Percentiles rank a stretch among this genome's conserved stretches.
These are phyloP conservation scores for Allantophomopsis cytisporea DNA, from an alignment of 2,329 filamentous ascomycete species.

Conservation along the genomic window DNA sequence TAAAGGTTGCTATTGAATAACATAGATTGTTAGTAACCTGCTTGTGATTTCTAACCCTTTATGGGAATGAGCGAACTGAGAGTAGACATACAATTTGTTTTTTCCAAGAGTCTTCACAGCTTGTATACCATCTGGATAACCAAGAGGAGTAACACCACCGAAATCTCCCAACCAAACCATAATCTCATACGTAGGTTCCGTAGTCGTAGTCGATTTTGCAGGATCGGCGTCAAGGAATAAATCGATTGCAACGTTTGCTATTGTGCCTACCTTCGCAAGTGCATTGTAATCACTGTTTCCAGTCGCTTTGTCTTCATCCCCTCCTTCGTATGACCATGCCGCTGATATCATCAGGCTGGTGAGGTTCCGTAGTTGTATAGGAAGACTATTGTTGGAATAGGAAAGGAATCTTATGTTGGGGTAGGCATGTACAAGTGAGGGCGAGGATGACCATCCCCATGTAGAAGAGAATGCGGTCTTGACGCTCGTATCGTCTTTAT, in stretches of 20 bases:
- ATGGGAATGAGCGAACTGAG: no score
- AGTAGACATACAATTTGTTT: slow-evolving; percentile 4
- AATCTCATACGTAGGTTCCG: slow-evolving; percentile 30
- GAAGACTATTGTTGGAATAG: slow-evolving; percentile 20
- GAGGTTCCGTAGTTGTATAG: slow-evolving; percentile 24
- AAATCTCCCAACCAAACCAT: slow-evolving; percentile 42
- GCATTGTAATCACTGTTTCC: slow-evolving; percentile 18
- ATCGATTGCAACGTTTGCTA: slow-evolving; percentile 43
- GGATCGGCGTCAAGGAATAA: slow-evolving; percentile 39
- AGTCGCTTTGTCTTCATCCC: slow-evolving; percentile 2
- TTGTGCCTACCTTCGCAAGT: slow-evolving; percentile 23
- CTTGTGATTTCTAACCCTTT: no score
- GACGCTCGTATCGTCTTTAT: background rate
- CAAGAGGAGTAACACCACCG: slow-evolving; percentile 32
- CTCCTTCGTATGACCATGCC: slow-evolving; percentile 32
- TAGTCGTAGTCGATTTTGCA: slow-evolving; percentile 23
- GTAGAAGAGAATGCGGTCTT: background rate
- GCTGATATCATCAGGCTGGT: slow-evolving; percentile 27
- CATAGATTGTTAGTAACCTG: no score
- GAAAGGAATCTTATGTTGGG: slow-evolving; percentile 35
- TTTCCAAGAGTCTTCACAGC: slow-evolving; percentile 1
- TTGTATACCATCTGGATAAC: slow-evolving; percentile 8
- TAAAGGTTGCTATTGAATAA: background rate
- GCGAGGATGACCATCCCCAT: background rate
- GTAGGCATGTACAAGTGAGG: background rate